Base-by-base conservation (phyloP, 2,329 filamentous ascomycete genomes). In the Hymenoscyphus fructigenus region DNA sequence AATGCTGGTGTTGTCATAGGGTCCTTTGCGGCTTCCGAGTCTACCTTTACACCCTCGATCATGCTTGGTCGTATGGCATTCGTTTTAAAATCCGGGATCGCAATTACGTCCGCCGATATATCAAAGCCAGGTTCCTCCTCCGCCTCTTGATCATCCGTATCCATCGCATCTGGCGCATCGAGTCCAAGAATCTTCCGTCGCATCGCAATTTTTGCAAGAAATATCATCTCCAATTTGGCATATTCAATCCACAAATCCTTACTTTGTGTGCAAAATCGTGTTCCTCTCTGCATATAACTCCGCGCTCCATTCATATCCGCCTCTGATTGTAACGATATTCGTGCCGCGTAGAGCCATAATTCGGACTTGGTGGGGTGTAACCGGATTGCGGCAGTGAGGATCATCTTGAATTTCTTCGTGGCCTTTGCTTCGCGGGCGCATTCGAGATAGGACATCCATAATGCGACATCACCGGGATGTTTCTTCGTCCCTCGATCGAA, bases 361-460 rank as follows among this genome's bases (percentile, higher is more conserved):
- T 91, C 89, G 9, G 89, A 83, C 71, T 94, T 92, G 61, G 88
- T 87, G 17, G 95, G 94, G 78, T 96, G 93, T 79, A 99, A 84
- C 69, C 94, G 86, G 70, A 98, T 82, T 17, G 92, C 91, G 57
- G 87, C 80, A 23, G 85, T 88, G 78, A 89, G 83, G 69, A 85
- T 81, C 66, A 82, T 83, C 78, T 85, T 88, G 79, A 88, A 89
- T 50, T 87, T 81, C 78, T 89, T 89, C 17, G 83, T 83, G 5
- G 88, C 86, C 72, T 85, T 88, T 74, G 88, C 83, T 69, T 87
- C 85, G 71, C 88, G 84, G 17, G 91, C 89, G 76, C 92, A 98
- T 65, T 90, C 86, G 66, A 98, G 88, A 75, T 97, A 97, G 74
- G 93, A 91, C 77, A 91, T 88, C 95, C 95, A 99, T 44, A 99